Evolutionary conservation across 2,329 filamentous ascomycete genomes (phyloP).

Genomic region (Fusarium sulawesiense): DNA sequence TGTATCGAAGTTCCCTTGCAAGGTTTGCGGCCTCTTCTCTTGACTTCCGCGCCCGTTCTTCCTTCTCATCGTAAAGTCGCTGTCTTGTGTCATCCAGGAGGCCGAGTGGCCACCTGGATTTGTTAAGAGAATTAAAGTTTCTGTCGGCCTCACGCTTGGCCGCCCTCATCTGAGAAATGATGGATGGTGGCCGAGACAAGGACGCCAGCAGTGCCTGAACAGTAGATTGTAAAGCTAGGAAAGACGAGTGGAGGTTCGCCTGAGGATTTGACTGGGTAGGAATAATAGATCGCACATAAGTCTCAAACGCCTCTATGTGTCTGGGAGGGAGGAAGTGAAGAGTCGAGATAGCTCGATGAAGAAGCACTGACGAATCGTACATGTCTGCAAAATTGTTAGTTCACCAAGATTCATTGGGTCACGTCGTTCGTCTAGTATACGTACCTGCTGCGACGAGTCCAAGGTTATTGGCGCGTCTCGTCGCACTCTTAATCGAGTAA

Average conservation of each 20-base stretch:
- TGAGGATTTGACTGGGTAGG: constrained; percentile 80
- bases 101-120: constrained; percentile 82
- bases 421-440: constrained; percentile 31
- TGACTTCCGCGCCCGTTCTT: constrained; percentile 78
- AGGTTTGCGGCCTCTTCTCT: constrained; percentile 77
- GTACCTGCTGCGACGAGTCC: constrained; percentile 72
- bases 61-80: constrained; percentile 83
- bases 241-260: constrained; percentile 76
- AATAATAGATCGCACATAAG: constrained; percentile 74
- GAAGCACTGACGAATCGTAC: constrained; percentile 70
- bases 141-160: constrained; percentile 82
- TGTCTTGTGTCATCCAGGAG: constrained; percentile 89
- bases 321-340: constrained; percentile 74
- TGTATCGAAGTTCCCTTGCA: constrained; percentile 87
- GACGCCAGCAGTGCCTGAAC: constrained; percentile 84
- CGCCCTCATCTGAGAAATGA: constrained; percentile 80
- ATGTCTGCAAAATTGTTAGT: constrained; percentile 66
- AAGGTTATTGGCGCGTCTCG: constrained; percentile 80
- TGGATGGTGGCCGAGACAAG: constrained; percentile 79
- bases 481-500: constrained; percentile 82
- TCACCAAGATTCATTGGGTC: constrained; percentile 25
- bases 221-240: constrained; percentile 85
- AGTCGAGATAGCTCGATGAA: constrained; percentile 64
- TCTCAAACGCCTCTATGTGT: constrained; percentile 77
- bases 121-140: constrained; percentile 77